Percentiles rank a stretch among this genome's conserved stretches.
Conservation (phyloP, 1,139 yeast genomes). For the Diutina rugosa region DNA sequence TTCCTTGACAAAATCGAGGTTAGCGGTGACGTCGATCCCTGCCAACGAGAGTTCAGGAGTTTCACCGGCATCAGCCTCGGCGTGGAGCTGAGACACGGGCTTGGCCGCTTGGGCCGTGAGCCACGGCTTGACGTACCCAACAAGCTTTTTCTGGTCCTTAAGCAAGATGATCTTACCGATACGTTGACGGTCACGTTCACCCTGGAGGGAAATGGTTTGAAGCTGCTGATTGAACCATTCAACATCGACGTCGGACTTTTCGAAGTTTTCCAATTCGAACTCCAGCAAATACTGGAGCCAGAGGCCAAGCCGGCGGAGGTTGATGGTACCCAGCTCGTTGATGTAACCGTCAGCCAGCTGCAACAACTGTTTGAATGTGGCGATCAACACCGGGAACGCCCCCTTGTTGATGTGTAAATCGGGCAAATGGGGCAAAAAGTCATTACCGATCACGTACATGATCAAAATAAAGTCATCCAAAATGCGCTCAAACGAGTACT, state of each 20-base stretch:
- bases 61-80: conserved; percentile 12
- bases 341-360: conserved; percentile 62
- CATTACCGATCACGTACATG: conserved; percentile 98
- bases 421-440: conserved; percentile 94
- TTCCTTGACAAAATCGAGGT: neutral
- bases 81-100: conserved; percentile 7
- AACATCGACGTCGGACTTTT: conserved; percentile 36
- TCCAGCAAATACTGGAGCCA: conserved; percentile 52
- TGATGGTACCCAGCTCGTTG: conserved; percentile 80
- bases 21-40: conserved; percentile 3
- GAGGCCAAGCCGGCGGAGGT: conserved; percentile 63
- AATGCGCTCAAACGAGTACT: conserved; percentile 85
- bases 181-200: conserved; percentile 54
- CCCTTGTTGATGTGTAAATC: conserved; percentile 90
- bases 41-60: conserved; percentile 10
- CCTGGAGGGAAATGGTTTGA: conserved; percentile 65
- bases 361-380: conserved; percentile 69
- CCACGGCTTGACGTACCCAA: conserved; percentile 59
- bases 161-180: conserved; percentile 56
- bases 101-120: conserved; percentile 15
- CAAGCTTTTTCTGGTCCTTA: conserved; percentile 58
- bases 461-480: conserved; percentile 98
- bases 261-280: conserved; percentile 74
- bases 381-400: conserved; percentile 71
- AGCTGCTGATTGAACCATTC: conserved; percentile 77